Conservation (phyloP, 164 flowering plant species). For the Vitis cinerea region DNA sequence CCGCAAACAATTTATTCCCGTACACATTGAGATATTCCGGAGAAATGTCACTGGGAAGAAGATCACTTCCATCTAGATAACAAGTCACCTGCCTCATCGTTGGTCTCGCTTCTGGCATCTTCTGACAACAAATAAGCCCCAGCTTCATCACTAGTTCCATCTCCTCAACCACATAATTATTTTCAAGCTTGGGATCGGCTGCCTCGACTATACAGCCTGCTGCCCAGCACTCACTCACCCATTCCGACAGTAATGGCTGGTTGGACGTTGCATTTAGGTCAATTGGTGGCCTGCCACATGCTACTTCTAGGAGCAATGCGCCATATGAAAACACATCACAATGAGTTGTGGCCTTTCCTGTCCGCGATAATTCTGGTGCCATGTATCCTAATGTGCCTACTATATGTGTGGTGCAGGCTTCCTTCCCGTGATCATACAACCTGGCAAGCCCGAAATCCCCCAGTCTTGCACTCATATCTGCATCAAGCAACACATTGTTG, state of each 20-base stretch:
- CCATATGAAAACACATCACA: neutral
- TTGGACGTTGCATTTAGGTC: neutral
- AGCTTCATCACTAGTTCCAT: constrained; percentile 8
- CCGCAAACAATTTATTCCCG: too few relatives aligned
- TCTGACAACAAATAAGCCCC: constrained; percentile 4
- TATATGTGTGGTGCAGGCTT: neutral
- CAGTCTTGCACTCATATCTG: neutral
- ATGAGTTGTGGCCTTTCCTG: neutral
- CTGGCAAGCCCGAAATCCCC: constrained; percentile 7
- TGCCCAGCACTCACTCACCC: constrained; percentile 5
- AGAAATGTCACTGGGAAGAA: too few relatives aligned
- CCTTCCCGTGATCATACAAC: neutral
- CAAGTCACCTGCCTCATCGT: constrained; percentile 9
- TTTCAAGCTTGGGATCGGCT: constrained; percentile 3
- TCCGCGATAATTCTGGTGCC: neutral
- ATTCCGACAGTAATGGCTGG: neutral
- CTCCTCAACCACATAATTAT: constrained; percentile 1
- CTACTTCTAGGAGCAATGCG: neutral
- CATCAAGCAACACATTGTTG: constrained; percentile 1
- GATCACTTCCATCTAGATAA: too few relatives aligned
- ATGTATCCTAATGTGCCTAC: constrained; percentile 2
- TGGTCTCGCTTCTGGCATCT: constrained; percentile 1
- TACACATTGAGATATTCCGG: too few relatives aligned
- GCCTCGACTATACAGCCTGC: constrained; percentile 1
- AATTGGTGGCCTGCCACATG: neutral